Percentiles rank a stretch among this genome's conserved stretches.
phyloP scores from a whole-genome alignment of 2,329 filamentous ascomycete species.

The Microcera coccophila region DNA sequence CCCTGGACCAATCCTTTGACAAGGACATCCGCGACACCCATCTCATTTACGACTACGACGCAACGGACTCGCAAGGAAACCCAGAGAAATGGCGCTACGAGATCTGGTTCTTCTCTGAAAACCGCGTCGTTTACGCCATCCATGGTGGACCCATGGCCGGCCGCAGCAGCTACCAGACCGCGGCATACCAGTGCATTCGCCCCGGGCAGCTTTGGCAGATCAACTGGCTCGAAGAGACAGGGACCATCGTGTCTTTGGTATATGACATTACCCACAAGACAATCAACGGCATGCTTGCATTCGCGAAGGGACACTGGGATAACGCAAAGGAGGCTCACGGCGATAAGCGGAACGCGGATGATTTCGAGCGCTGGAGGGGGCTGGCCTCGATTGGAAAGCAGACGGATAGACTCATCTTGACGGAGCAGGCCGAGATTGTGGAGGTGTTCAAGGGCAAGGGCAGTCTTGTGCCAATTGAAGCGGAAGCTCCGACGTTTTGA shows the following conservation, averaged over 20 bases:
- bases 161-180: conserved; percentile 50
- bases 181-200: conserved; percentile 54
- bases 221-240: conserved; percentile 59
- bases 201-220: conserved; percentile 57
- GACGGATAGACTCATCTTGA: conserved; percentile 47
- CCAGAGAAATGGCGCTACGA: conserved; percentile 59
- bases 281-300: conserved; percentile 51
- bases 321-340: conserved; percentile 47
- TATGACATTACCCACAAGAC: conserved; percentile 49
- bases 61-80: conserved; percentile 43
- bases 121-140: conserved; percentile 55
- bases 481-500: conserved; percentile 15
- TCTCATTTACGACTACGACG: conserved; percentile 55
- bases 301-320: conserved; percentile 56
- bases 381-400: conserved; percentile 48
- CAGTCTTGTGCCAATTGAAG: conserved; percentile 42
- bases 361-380: conserved; percentile 49
- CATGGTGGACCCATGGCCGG: conserved; percentile 58
- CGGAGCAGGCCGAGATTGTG: conserved; percentile 50
- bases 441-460: conserved; percentile 49
- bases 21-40: conserved; percentile 51
- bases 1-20: conserved; percentile 32
- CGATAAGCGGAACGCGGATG: conserved; percentile 50
- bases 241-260: conserved; percentile 52
- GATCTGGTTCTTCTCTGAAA: conserved; percentile 56